Conservation (phyloP, 106 monocot species). For the Phalaenopsis aphrodite region DNA sequence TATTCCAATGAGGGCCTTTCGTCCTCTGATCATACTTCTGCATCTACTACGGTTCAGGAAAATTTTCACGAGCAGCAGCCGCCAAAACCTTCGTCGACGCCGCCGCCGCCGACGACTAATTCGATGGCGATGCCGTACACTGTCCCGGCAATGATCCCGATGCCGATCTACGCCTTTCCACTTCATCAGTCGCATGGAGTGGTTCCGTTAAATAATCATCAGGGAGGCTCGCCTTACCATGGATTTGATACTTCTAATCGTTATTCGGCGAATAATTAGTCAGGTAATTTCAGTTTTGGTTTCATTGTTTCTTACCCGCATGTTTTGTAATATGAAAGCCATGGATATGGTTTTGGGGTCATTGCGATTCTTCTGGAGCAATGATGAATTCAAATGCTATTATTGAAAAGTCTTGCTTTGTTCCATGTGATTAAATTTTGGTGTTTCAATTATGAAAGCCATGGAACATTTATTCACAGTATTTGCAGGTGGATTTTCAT, state of each 20-base stretch:
- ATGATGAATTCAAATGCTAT: neutral
- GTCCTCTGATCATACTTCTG: constrained; percentile 26
- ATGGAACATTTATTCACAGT: neutral
- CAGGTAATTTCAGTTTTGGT: constrained; percentile 21
- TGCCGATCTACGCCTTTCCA: constrained; percentile 26
- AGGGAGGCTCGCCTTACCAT: constrained; percentile 8
- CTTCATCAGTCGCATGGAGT: constrained; percentile 17
- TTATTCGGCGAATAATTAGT: constrained; percentile 23
- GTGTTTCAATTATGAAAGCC: neutral
- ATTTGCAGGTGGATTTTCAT: neutral
- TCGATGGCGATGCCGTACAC: constrained; percentile 22
- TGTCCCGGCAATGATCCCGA: constrained; percentile 23
- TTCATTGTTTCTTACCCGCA: constrained; percentile 17
- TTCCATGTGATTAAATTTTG: neutral
- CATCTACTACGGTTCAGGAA: constrained; percentile 26
- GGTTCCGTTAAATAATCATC: constrained; percentile 22
- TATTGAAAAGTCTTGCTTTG: neutral
- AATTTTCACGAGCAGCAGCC: constrained; percentile 15
- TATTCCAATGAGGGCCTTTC: constrained; percentile 24
- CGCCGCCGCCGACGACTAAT: neutral
- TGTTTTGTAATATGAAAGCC: constrained; percentile 9
- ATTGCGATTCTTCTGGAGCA: neutral
- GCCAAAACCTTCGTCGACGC: too few species aligned
- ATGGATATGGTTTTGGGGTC: neutral
- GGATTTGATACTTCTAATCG: constrained; percentile 27